Evolutionary conservation across 495 filamentous ascomycete genomes (phyloP), one percentile per base, ranked within the genome.

Genomic region (Tuber microsphaerosporum): DNA sequence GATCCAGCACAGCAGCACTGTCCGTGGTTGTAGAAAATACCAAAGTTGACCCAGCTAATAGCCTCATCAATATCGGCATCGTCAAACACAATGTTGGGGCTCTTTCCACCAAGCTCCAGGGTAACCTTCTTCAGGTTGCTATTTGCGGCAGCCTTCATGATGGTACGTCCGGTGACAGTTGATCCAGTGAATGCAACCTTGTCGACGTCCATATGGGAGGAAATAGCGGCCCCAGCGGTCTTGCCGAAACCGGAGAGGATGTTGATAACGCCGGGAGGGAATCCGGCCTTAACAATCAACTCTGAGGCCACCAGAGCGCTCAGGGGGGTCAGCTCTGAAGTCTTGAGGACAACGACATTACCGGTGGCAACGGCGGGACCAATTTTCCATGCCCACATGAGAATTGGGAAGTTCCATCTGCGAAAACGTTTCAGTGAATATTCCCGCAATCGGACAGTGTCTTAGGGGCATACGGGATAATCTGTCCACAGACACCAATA

Each of bases 101-200:
- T 96, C 90, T 98, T 98, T 86, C 94, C 94, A 84, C 94, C 94
- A 73, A 98, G 91, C 86, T 98, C 94, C 45, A 98, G 89, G n/a
- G 94, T 98, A 71, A 97, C 95, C 90, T 97, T 97, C 92, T 98
- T 98, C 84, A 98, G 83, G 89, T 98, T 98, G 83, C 92, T 95
- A 84, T 90, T 87, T 70, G 95, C 95, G 19, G 95, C 94, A 43
- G 94, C 93, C 89, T 97, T 97, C 89, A 98, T 93, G 88, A 99
- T 93, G 79, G 87, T 87, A 80, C 95, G 93, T 80, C 95, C 95
- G 75, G 97, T 91, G 72, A 92, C 81, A 80, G 95, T 99, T 31
- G 93, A 97, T 77, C 95, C 95, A 77, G 95, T 99, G 88, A 99
- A 99, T 82, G 95, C 95, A 79, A 99, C 86, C 90, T 99, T 99